These are phyloP conservation scores for Simmondsia chinensis DNA, from an alignment of 148 eudicot species.

Conservation along the genomic window DNA sequence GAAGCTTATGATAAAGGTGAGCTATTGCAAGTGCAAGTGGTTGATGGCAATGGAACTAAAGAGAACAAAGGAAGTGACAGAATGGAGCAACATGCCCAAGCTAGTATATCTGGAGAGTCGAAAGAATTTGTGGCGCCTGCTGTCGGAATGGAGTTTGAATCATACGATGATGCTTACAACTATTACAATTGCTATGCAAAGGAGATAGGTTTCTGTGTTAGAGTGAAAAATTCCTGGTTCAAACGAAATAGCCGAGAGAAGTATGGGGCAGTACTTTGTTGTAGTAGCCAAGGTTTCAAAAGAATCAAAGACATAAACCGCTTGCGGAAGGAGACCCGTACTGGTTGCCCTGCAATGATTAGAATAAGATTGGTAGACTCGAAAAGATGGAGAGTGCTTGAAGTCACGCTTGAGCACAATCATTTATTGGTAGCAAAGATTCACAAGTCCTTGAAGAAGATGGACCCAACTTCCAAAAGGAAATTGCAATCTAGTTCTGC, in stretches of 20 bases:
- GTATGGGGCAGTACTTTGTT: slow-evolving; percentile 87
- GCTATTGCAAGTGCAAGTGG: slow-evolving; percentile 14
- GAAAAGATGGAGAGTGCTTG: slow-evolving; percentile 62
- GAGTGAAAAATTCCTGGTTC: slow-evolving; percentile 87
- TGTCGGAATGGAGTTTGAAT: slow-evolving; percentile 78
- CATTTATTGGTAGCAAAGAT: slow-evolving; percentile 43
- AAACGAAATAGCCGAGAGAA: slow-evolving; percentile 79
- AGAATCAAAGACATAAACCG: slow-evolving; percentile 63
- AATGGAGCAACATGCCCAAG: slow-evolving; percentile 17
- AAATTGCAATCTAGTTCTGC: slow-evolving; percentile 24
- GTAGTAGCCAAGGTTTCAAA: slow-evolving; percentile 84
- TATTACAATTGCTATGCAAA: slow-evolving; percentile 70
- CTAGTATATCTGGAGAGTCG: slow-evolving; percentile 19
- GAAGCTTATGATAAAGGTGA: slow-evolving; percentile 25
- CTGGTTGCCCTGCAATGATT: slow-evolving; percentile 75
- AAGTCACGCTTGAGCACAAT: slow-evolving; percentile 61
- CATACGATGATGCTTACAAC: slow-evolving; percentile 85
- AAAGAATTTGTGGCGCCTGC: slow-evolving; percentile 72
- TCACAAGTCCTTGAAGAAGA: slow-evolving; percentile 36
- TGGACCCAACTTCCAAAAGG: slow-evolving; percentile 26
- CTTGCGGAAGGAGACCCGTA: slow-evolving; percentile 66
- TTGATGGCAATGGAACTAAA: slow-evolving; percentile 13
- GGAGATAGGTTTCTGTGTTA: slow-evolving; percentile 65
- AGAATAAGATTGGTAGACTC: slow-evolving; percentile 58
- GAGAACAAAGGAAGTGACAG: slow-evolving; percentile 21